Percentiles rank a stretch among this genome's conserved stretches.
Conservation (phyloP, 768 basidiomycete genomes). For the Gloeopeniophorella convolvens region DNA sequence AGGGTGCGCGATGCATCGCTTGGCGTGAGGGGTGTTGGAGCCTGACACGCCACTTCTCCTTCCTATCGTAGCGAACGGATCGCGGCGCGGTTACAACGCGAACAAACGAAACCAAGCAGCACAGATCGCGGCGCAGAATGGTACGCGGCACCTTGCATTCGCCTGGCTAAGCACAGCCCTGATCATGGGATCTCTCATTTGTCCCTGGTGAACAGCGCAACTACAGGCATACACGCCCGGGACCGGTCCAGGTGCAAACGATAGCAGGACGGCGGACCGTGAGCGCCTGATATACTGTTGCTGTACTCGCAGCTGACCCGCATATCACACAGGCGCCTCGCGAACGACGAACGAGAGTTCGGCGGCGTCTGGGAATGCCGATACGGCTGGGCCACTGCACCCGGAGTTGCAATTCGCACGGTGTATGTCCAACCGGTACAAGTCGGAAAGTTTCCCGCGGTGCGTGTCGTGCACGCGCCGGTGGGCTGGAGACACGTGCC, state of each 20-base stretch:
- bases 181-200: slow-evolving; percentile 10
- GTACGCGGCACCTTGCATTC: slow-evolving; percentile 32
- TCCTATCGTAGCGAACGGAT: slow-evolving; percentile 26
- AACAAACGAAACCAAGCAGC: slow-evolving; percentile 71
- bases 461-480: slow-evolving; percentile 81
- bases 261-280: slow-evolving; percentile 10
- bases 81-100: slow-evolving; percentile 62
- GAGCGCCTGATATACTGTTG: slow-evolving; percentile 5
- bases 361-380: slow-evolving; percentile 18
- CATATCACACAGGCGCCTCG: slow-evolving; percentile 20
- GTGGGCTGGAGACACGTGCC: slow-evolving; percentile 84
- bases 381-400: slow-evolving; percentile 33
- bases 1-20: neutral
- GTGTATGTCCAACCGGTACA: slow-evolving; percentile 81
- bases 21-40: neutral
- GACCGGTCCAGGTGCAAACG: neutral
- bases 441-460: slow-evolving; percentile 63
- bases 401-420: slow-evolving; percentile 73
- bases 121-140: slow-evolving; percentile 56
- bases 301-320: neutral
- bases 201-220: slow-evolving; percentile 33
- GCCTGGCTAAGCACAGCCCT: slow-evolving; percentile 4
- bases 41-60: neutral
- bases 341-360: slow-evolving; percentile 30
- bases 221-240: slow-evolving; percentile 22